These are phyloP conservation scores for Bipolaris oryzae DNA, from an alignment of 2,329 filamentous ascomycete genomes.

Conservation along the genomic window DNA sequence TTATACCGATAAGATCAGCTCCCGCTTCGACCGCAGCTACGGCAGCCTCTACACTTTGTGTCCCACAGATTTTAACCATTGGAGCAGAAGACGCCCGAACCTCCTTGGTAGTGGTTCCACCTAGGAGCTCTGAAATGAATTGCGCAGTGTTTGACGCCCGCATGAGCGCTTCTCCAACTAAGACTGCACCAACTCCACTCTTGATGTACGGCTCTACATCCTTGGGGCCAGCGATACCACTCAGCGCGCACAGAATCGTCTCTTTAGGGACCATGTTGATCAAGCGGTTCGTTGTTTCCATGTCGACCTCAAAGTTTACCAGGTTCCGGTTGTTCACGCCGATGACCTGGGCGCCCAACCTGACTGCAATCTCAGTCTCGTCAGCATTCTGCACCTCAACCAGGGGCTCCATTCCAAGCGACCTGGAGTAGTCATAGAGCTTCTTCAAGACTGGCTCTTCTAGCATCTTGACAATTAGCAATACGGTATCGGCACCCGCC, in stretches of 20 bases:
- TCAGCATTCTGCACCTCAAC: constrained; percentile 95
- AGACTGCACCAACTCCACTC: constrained; percentile 88
- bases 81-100: constrained; percentile 41
- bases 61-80: constrained; percentile 95
- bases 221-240: constrained; percentile 86
- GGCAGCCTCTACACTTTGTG: constrained; percentile 80
- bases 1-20: constrained; percentile 92
- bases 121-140: constrained; percentile 86
- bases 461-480: constrained; percentile 98
- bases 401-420: constrained; percentile 93
- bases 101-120: constrained; percentile 51
- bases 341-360: constrained; percentile 86
- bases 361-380: constrained; percentile 87
- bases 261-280: constrained; percentile 84
- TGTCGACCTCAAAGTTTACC: constrained; percentile 94
- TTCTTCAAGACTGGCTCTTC: constrained; percentile 73
- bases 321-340: constrained; percentile 98
- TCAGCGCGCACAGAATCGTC: constrained; percentile 90
- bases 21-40: constrained; percentile 80
- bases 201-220: constrained; percentile 88
- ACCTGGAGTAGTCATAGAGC: constrained; percentile 86
- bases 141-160: constrained; percentile 78
- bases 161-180: constrained; percentile 97
- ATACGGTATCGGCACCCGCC: constrained; percentile 90
- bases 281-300: constrained; percentile 86